Base-by-base conservation (phyloP, 305 asterid species). In the Fraxinus latifolia region DNA sequence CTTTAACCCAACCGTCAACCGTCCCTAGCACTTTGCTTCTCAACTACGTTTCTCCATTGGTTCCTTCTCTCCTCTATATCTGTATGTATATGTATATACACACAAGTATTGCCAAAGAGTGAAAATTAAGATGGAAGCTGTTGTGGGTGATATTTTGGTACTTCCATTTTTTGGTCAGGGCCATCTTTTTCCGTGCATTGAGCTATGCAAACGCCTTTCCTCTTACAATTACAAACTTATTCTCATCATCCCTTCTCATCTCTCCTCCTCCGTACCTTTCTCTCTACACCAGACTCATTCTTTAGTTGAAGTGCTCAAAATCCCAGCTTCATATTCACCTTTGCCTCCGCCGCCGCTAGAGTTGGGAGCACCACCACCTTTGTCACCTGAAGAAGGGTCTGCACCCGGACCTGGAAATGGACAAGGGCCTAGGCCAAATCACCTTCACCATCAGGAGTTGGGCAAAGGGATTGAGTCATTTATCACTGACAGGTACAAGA, bases 91-190 rank as follows among this genome's bases (percentile, higher is more conserved):
- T 21, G n/a, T 60, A 21, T 60, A 60, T 55, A 62, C 2, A 62
- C 5, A 21, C 14, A 55, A 1, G 7, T 5, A 55, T 15, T 17
- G 21, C 7, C 4, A 2, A 21, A 62, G 71, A 32, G 27, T 42
- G 7, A 79, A 79, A 15, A 0, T 3, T 27, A 39, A 77, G 0
- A 91, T 91, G 92, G 90, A 83, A 87, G 79, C 71, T 11, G 27
- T 55, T 27, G 39, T 27, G 0, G 87, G 85, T 74, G 97, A 93
- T 80, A 86, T 94, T 73, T 68, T 93, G 77, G 89, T 94, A 78
- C 42, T 36, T 12, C 95, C 97, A 15, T 91, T 91, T 75, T 94
- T 91, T 79, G 97, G 97, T 0, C 97, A 89, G 36, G 95, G 97
- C 78, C 98, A 93, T 74, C 89, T 94, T 39, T 84, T 85, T 19